Conservation (phyloP, 495 filamentous ascomycete species). For the Astrothelium macrocarpum region DNA sequence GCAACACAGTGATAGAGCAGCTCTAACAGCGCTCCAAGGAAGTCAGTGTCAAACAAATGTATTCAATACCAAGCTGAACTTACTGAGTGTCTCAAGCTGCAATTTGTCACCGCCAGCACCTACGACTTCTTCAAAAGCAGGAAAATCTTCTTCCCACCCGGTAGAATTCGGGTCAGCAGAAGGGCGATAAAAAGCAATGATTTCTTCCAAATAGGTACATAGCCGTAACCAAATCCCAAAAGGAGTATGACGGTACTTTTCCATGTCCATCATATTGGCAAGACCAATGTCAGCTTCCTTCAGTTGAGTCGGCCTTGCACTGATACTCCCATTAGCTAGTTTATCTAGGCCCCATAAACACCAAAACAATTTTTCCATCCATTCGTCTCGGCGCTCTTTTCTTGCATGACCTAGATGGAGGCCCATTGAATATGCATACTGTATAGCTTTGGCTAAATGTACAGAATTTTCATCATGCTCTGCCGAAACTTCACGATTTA, state of each 20-base stretch:
- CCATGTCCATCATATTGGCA: conserved; percentile 17
- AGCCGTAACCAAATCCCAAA: conserved; percentile 46
- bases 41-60: conserved; percentile 26
- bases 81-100: conserved; percentile 30
- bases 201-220: conserved; percentile 49
- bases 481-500: conserved; percentile 40
- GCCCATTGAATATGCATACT: conserved; percentile 57
- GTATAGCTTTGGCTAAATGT: conserved; percentile 35
- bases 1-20: conserved; percentile 61
- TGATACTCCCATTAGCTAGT: conserved; percentile 48
- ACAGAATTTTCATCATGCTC: conserved; percentile 33
- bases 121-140: conserved; percentile 59
- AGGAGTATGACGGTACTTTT: conserved; percentile 26
- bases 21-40: conserved; percentile 47
- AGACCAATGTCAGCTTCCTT: conserved; percentile 54
- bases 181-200: conserved; percentile 61
- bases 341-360: conserved; percentile 60
- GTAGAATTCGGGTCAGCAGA: conserved; percentile 33
- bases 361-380: conserved; percentile 51
- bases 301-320: conserved; percentile 55
- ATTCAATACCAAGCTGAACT: conserved; percentile 19
- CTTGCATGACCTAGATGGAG: conserved; percentile 46
- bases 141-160: conserved; percentile 48
- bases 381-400: conserved; percentile 27
- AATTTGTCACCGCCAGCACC: conserved; percentile 28